phyloP scores from a whole-genome alignment of 2,329 filamentous ascomycete genomes.

The Neoarthrinium moseri region DNA sequence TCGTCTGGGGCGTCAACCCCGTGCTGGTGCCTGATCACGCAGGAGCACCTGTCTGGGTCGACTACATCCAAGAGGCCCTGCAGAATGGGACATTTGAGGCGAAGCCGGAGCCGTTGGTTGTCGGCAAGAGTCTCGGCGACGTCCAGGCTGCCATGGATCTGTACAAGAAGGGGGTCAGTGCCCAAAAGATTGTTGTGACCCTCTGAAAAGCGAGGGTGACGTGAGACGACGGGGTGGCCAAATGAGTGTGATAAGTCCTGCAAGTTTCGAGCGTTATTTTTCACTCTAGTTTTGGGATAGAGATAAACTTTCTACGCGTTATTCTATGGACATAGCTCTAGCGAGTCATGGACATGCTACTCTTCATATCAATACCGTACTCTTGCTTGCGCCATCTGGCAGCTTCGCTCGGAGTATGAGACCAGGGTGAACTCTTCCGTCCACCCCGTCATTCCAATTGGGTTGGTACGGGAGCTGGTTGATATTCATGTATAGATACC shows the following conservation, averaged over 20 bases:
- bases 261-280: too few relatives aligned
- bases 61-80: conserved; percentile 1
- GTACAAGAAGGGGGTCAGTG: conserved; percentile 13
- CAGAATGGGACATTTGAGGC: conserved; percentile 1
- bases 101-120: conserved; percentile 1
- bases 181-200: conserved; percentile 13
- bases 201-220: too few relatives aligned
- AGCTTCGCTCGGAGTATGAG: conserved; percentile 42
- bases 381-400: conserved; percentile 37
- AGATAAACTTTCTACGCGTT: too few relatives aligned
- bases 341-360: too few relatives aligned
- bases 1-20: conserved; percentile 6
- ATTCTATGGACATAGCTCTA: too few relatives aligned
- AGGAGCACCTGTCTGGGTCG: background rate
- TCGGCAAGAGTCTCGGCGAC: background rate
- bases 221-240: too few relatives aligned
- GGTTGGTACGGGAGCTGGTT: conserved; percentile 48
- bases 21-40: background rate
- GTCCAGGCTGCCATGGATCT: background rate
- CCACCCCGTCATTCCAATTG: conserved; percentile 44
- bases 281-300: too few relatives aligned
- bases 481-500: conserved; percentile 46
- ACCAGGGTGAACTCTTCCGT: conserved; percentile 39
- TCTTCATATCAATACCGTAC: conserved; percentile 17
- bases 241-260: too few relatives aligned